Base-by-base conservation (phyloP, 495 filamentous ascomycete genomes). In the Penicillium ochrochloron region DNA sequence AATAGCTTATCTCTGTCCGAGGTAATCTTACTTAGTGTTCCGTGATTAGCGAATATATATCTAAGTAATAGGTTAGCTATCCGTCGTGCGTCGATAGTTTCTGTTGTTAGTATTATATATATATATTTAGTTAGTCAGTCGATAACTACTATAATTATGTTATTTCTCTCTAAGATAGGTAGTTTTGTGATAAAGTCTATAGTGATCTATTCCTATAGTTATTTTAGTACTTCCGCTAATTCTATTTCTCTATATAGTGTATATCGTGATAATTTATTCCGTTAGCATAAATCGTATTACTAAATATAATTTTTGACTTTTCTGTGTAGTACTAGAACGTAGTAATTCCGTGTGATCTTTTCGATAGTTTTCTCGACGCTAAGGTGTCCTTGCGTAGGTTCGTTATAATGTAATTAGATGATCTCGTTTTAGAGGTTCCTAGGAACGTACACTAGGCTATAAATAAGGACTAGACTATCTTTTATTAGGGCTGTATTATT, bases 171-270 rank as follows among this genome's bases (percentile, higher is more conserved):
- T 7, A 15, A 29, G 7, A 19, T 21, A 8, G 11, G 31, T 25
- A 56, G 9, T n/a, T 52, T 52, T 9, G 3, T 52, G n/a, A 52
- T 52, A 52, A 56, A 56, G 8, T 56, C 31, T 19, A 56, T 56
- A 11, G 8, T 41, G 15, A 59, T 27, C 21, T 59, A 42, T 21
- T 59, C 35, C 56, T 42, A 59, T 52, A 31, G 48, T 7, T 9
- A 9, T 2, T 2, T 52, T 31, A n/a, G 25, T 27, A 8, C 14
- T 31, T 52, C 25, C 2, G 6, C 9, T 52, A 52, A 0, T 5
- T 31, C 2, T n/a, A 52, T 17, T 31, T 31, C 48, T n/a, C 25
- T 31, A 21, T 52, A 52, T 0, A 4, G 14, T 52, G 4, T 4
- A 4, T 52, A 11, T 52, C 3, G 10, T 31, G 4, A n/a, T 31